Evolutionary conservation across 179 eudicot species (phyloP).

Genomic region (Beta lomatogona): DNA sequence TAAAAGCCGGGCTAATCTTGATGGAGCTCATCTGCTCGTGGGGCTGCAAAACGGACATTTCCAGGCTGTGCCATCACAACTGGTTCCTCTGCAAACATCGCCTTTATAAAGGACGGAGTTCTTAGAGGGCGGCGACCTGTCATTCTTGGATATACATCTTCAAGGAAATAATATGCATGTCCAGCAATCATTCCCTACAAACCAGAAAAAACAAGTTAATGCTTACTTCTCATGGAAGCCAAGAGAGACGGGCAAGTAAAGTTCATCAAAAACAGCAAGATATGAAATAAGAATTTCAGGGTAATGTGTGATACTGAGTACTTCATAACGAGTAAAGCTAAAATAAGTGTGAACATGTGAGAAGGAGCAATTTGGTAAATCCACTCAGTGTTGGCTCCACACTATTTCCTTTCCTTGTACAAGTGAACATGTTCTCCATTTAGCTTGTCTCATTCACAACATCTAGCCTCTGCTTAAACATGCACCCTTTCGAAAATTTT

Average conservation of each 20-base stretch:
- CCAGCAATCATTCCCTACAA: slow-evolving; percentile 98
- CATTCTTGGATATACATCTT: slow-evolving; percentile 93
- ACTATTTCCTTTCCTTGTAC: no score
- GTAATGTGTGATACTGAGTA: not conserved
- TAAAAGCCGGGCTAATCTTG: slow-evolving; percentile 32
- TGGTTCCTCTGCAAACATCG: slow-evolving; percentile 85
- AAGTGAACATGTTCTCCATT: no score
- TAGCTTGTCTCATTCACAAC: no score
- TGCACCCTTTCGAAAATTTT: no score
- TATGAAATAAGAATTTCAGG: not conserved
- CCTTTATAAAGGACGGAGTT: slow-evolving; percentile 77
- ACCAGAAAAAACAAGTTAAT: slow-evolving; percentile 9
- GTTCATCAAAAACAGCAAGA: not conserved
- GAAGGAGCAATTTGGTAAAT: no score
- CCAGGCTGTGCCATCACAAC: slow-evolving; percentile 78
- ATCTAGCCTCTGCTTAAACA: no score
- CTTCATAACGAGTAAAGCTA: not conserved
- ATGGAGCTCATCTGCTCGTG: slow-evolving; percentile 58
- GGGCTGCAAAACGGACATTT: slow-evolving; percentile 80
- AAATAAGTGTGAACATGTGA: no score
- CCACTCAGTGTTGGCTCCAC: no score
- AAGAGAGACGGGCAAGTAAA: not conserved
- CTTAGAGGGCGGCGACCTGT: slow-evolving; percentile 84
- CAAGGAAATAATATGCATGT: slow-evolving; percentile 97
- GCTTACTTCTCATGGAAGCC: not conserved